A percentile compares a stretch with the other conserved stretches of the same genome.
Evolutionary conservation across 2,329 filamentous ascomycete genomes (phyloP).

Genomic region (Microcera coccophila): DNA sequence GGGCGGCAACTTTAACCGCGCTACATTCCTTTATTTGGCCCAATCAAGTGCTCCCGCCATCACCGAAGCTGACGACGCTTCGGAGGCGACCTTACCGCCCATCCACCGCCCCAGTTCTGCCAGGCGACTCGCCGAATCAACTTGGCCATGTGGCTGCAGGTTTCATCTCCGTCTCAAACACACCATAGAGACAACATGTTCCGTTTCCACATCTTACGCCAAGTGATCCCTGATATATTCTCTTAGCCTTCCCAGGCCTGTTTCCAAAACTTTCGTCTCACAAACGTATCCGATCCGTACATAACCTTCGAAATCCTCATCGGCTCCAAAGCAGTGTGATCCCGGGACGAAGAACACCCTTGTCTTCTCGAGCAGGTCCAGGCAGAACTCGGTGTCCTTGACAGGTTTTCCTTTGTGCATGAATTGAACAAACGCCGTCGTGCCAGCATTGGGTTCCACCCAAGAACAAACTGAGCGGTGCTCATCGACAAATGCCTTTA

Average conservation of each 20-base stretch:
- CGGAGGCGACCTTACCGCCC: slow-evolving; percentile 20
- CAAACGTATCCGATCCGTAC: slow-evolving; percentile 75
- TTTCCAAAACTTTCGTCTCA: slow-evolving; percentile 63
- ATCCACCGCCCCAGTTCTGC: slow-evolving; percentile 8
- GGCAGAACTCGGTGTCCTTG: slow-evolving; percentile 69
- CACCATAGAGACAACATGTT: not conserved
- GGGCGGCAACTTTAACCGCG: too few relatives aligned
- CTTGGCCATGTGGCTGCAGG: not conserved
- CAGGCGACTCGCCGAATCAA: slow-evolving; percentile 1
- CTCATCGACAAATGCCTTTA: slow-evolving; percentile 65
- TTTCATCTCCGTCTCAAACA: not conserved
- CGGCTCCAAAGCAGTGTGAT: slow-evolving; percentile 65
- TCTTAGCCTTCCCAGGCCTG: slow-evolving; percentile 54
- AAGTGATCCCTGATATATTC: slow-evolving; percentile 34
- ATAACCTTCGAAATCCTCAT: slow-evolving; percentile 65
- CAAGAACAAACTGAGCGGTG: slow-evolving; percentile 63
- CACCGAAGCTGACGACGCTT: slow-evolving; percentile 22
- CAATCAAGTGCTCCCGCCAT: too few relatives aligned
- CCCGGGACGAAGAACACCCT: slow-evolving; percentile 75
- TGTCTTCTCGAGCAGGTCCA: slow-evolving; percentile 61
- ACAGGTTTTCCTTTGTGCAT: slow-evolving; percentile 56
- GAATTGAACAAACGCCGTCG: slow-evolving; percentile 74
- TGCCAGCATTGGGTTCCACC: slow-evolving; percentile 73
- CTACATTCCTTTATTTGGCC: too few relatives aligned
- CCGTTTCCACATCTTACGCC: not conserved